These are phyloP conservation scores for Neostapfia colusana DNA, from an alignment of 176 grass and related monocot genomes.

Conservation along the genomic window DNA sequence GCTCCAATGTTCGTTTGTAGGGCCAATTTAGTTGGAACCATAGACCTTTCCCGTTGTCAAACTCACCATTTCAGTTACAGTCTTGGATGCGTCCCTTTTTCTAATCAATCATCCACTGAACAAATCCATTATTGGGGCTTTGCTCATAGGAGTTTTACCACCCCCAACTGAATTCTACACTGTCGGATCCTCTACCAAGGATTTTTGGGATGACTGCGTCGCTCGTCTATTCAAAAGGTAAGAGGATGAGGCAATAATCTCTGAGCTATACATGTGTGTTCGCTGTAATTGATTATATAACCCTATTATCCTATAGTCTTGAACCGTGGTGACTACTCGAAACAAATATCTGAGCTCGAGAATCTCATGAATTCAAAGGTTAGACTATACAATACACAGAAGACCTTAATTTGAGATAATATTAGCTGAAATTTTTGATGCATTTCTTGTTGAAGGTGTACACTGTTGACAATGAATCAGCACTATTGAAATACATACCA, in stretches of 20 bases:
- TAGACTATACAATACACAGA: neutral
- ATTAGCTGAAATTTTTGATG: neutral
- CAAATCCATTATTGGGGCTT: slow-evolving; percentile 25
- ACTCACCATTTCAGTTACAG: neutral
- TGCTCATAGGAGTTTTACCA: slow-evolving; percentile 91
- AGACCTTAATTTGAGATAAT: neutral
- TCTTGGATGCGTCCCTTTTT: neutral
- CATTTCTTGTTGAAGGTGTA: slow-evolving; percentile 66
- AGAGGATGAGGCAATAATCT: neutral
- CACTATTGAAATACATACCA: slow-evolving; percentile 56
- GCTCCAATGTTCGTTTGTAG: neutral
- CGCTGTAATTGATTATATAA: slow-evolving; percentile 9
- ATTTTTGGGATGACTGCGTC: slow-evolving; percentile 93
- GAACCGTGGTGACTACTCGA: neutral
- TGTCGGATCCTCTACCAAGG: slow-evolving; percentile 48
- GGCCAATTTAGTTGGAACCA: neutral
- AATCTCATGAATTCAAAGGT: slow-evolving; percentile 84
- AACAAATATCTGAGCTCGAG: slow-evolving; percentile 57
- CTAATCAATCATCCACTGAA: neutral
- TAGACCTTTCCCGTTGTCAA: neutral
- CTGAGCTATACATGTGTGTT: neutral
- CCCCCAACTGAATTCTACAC: slow-evolving; percentile 42
- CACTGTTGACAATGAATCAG: slow-evolving; percentile 64
- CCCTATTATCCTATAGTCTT: slow-evolving; percentile 30
- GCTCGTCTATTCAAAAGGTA: slow-evolving; percentile 60